A percentile compares a stretch with the other conserved stretches of the same genome.
These are phyloP conservation scores for Anacardium occidentale DNA, from an alignment of 345 rosid genomes.

Conservation along the genomic window DNA sequence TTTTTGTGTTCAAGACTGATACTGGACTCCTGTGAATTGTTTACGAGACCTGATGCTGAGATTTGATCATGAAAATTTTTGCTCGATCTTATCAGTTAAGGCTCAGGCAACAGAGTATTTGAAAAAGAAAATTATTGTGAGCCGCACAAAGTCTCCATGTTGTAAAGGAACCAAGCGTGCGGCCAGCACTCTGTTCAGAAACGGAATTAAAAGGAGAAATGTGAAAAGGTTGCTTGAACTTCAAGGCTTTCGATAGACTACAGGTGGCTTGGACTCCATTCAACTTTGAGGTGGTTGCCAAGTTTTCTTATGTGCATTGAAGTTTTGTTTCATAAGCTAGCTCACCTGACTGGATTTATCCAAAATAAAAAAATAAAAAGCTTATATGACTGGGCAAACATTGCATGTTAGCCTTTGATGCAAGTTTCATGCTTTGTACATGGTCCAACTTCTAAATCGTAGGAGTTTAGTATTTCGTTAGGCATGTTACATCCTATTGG, in stretches of 20 bases:
- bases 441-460: no score
- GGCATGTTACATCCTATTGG: no score
- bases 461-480: no score
- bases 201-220: slow-evolving; percentile 68
- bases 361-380: not conserved
- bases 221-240: slow-evolving; percentile 35
- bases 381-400: not conserved
- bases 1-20: not conserved
- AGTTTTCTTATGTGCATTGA: slow-evolving; percentile 1
- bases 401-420: not conserved
- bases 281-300: slow-evolving; percentile 5
- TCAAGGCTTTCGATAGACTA: slow-evolving; percentile 24
- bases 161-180: slow-evolving; percentile 24
- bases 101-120: slow-evolving; percentile 62
- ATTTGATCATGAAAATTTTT: slow-evolving; percentile 4
- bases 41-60: not conserved
- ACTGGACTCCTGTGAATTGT: not conserved
- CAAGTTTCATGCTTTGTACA: no score
- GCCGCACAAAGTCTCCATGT: slow-evolving; percentile 24
- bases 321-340: not conserved
- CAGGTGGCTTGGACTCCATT: not conserved
- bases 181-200: slow-evolving; percentile 59
- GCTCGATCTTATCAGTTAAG: slow-evolving; percentile 48
- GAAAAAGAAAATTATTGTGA: slow-evolving; percentile 47
- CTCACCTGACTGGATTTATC: not conserved